Evolutionary conservation across 2,329 filamentous ascomycete species (phyloP).

Genomic region (Fusarium musae): DNA sequence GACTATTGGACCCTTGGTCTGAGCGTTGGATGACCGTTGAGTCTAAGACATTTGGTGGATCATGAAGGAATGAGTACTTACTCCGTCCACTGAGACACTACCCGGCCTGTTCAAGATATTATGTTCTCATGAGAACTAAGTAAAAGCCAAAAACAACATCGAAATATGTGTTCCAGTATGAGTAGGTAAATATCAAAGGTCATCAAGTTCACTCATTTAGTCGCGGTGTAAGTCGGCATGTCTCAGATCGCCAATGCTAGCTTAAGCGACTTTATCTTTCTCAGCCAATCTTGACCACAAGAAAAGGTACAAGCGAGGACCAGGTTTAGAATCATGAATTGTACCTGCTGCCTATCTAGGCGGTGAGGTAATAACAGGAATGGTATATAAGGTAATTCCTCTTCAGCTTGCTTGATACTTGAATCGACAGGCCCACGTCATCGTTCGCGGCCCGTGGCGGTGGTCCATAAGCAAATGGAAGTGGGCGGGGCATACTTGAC

Average conservation of each 20-base stretch:
- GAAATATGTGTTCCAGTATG: not conserved
- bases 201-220: not conserved
- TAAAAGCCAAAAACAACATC: no score
- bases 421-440: constrained; percentile 39
- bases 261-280: not conserved
- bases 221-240: constrained; percentile 13
- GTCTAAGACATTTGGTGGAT: not conserved
- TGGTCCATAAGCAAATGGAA: constrained; percentile 21
- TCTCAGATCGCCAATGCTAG: not conserved
- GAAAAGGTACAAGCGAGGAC: not conserved
- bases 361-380: not conserved
- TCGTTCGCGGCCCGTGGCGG: constrained; percentile 42
- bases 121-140: no score
- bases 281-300: not conserved
- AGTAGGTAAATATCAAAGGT: not conserved
- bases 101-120: no score
- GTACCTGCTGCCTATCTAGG: not conserved
- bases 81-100: not conserved
- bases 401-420: not conserved
- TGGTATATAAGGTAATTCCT: not conserved
- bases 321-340: not conserved
- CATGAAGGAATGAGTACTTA: not conserved
- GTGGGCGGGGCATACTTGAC: constrained; percentile 25
- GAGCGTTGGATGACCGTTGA: constrained; percentile 7
- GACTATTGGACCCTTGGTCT: constrained; percentile 19